Evolutionary conservation across 768 basidiomycete genomes (phyloP), one percentile per base, ranked within the genome.

Genomic region (Termitomyces sp.): DNA sequence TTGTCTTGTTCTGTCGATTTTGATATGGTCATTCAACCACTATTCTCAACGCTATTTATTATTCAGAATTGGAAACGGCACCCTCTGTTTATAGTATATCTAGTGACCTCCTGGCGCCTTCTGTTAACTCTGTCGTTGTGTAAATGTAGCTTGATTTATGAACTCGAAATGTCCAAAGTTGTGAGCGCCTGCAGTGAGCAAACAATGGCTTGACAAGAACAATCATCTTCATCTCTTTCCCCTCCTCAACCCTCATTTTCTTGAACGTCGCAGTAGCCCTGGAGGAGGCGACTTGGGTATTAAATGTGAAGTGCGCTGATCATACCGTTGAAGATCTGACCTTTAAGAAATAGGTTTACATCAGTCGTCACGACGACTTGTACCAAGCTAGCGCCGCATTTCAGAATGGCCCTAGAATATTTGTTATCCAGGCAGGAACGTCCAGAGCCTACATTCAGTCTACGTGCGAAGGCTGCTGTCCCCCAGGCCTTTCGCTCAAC

Each of bases 271-370:
- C 22, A 12, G 55, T 16, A 39, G 55, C 13, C 22, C 39, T 56
- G n/a, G 7, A 41, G 24, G 22, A 31, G 48, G 55, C n/a, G 4
- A n/a, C 34, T 22, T 34, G 36, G 20, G 28, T 52, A 26, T 36
- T 47, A 29, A 50, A 59, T 59, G 58, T 59, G 49, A 54, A 48
- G 47, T 59, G 39, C 28, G 53, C 53, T 52, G 52, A n/a, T 41
- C 13, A 8, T 26, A 42, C 24, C 29, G 5, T 6, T 22, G 39
- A 56, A 39, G 39, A 56, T 41, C 46, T 56, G 48, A 56, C 48
- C 37, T 41, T 5, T 20, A 15, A 39, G 28, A 22, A 34, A 13
- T 29, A 57, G 56, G 42, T 29, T 41, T 34, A 33, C 55, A 50
- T 56, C 55, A 56, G 48, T 56, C 37, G 22, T 28, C 24, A 57